These are phyloP conservation scores for Ogataea siamensis DNA, from an alignment of 805 yeast genomes.

Conservation along the genomic window DNA sequence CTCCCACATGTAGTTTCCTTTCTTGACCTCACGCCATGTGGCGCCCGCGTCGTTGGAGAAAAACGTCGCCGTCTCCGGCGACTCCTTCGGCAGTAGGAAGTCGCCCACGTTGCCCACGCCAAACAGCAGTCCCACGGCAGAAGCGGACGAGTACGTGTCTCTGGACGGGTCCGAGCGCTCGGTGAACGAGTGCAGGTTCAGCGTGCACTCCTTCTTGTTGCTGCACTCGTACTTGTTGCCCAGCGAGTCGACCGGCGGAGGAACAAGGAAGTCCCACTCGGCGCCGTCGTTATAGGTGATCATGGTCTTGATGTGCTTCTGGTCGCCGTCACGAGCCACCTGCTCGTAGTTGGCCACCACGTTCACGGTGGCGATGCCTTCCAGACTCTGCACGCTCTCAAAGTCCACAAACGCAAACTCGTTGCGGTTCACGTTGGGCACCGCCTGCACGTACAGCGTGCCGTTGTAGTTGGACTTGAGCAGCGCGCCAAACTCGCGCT, in stretches of 20 bases:
- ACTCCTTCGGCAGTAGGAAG: constrained; percentile 40
- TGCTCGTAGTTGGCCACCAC: constrained; percentile 56
- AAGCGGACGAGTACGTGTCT: constrained; percentile 82
- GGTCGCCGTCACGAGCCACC: constrained; percentile 28
- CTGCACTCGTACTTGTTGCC: constrained; percentile 58
- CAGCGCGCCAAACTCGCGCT: constrained; percentile 69
- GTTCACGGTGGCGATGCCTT: constrained; percentile 80
- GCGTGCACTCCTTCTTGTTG: constrained; percentile 58
- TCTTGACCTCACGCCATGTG: constrained; percentile 76
- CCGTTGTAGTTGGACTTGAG: constrained; percentile 91
- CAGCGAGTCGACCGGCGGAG: constrained; percentile 65
- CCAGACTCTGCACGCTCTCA: constrained; percentile 77
- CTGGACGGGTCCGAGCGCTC: constrained; percentile 72
- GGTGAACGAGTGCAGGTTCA: constrained; percentile 87
- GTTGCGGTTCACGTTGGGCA: constrained; percentile 74
- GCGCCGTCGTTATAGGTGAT: constrained; percentile 92
- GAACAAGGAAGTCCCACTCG: constrained; percentile 69
- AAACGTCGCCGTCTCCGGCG: constrained; percentile 57
- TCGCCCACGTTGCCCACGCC: constrained; percentile 95
- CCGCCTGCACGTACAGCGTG: constrained; percentile 71
- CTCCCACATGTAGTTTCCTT: constrained; percentile 88
- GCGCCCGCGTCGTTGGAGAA: constrained; percentile 88
- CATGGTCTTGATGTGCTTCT: constrained; percentile 62
- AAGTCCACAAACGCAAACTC: constrained; percentile 77
- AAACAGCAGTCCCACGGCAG: constrained; percentile 85